Conservation (phyloP, 129 eudicot species). For the Gnaphalium uliginosum region DNA sequence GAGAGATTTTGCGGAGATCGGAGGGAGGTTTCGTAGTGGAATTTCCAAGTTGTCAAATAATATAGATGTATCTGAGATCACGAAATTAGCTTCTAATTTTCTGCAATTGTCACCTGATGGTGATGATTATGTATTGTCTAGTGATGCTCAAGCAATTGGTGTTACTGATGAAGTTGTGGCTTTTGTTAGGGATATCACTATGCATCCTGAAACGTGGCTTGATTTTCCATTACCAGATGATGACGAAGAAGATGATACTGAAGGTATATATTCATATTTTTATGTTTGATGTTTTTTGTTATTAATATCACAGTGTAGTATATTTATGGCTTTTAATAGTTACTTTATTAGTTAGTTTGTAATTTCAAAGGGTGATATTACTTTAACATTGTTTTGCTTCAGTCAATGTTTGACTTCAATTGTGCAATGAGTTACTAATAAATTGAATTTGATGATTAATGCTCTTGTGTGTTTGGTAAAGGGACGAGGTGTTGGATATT, state of each 20-base stretch:
- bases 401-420: neutral
- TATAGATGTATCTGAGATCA: slow-evolving; percentile 74
- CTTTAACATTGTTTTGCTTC: neutral
- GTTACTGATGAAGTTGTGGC: slow-evolving; percentile 84
- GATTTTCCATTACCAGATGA: slow-evolving; percentile 82
- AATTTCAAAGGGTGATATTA: no score
- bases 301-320: no score
- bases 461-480: neutral
- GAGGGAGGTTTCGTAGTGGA: slow-evolving; percentile 84
- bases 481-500: neutral
- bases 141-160: slow-evolving; percentile 55
- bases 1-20: slow-evolving; percentile 85
- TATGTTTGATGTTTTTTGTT: no score
- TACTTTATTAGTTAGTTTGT: neutral
- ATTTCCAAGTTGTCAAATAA: slow-evolving; percentile 72
- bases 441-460: neutral
- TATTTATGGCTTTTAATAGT: no score
- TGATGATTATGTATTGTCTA: slow-evolving; percentile 32
- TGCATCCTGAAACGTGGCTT: slow-evolving; percentile 98
- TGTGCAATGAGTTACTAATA: neutral
- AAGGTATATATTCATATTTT: neutral
- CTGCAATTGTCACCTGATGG: slow-evolving; percentile 62
- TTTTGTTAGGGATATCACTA: slow-evolving; percentile 69
- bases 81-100: slow-evolving; percentile 72
- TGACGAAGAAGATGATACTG: slow-evolving; percentile 35